Conservation (phyloP, 1,284 basidiomycete species). For the Leccinum cinnamomeum region DNA sequence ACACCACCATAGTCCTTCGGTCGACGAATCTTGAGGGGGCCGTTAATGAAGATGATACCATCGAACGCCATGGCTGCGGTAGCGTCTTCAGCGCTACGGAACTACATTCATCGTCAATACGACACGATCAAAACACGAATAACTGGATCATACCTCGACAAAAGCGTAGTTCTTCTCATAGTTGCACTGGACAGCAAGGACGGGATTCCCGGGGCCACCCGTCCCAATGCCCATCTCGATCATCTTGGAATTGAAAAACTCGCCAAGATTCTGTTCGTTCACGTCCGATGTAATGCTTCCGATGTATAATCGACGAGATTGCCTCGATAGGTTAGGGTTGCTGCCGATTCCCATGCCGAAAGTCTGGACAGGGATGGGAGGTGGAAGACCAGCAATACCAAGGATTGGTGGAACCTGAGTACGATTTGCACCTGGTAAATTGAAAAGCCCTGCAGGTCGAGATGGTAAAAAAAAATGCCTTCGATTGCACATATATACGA, state of each 20-base stretch:
- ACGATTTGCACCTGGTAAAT: constrained; percentile 87
- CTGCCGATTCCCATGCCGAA: constrained; percentile 83
- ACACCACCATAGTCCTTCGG: constrained; percentile 93
- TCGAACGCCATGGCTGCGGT: constrained; percentile 97
- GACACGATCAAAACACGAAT: neutral
- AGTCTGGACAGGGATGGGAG: constrained; percentile 78
- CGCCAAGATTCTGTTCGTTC: constrained; percentile 85
- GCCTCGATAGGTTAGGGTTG: constrained; percentile 84
- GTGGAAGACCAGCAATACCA: constrained; percentile 73
- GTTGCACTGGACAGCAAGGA: constrained; percentile 92
- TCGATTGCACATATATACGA: neutral
- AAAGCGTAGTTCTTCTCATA: constrained; percentile 98
- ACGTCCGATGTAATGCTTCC: constrained; percentile 92
- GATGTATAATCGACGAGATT: constrained; percentile 93
- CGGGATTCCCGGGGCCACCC: constrained; percentile 85
- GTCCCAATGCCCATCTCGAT: constrained; percentile 84
- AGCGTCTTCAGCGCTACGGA: constrained; percentile 95
- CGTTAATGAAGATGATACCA: constrained; percentile 92
- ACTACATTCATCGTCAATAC: constrained; percentile 50
- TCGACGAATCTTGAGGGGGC: constrained; percentile 90
- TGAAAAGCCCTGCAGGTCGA: constrained; percentile 71
- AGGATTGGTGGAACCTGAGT: constrained; percentile 83
- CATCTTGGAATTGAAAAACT: constrained; percentile 97
- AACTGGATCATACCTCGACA: constrained; percentile 68
- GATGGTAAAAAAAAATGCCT: constrained; percentile 12